A percentile compares a stretch with the other conserved stretches of the same genome.
Conservation (phyloP, 2,329 filamentous ascomycete genomes). For the Alternaria sp. region DNA sequence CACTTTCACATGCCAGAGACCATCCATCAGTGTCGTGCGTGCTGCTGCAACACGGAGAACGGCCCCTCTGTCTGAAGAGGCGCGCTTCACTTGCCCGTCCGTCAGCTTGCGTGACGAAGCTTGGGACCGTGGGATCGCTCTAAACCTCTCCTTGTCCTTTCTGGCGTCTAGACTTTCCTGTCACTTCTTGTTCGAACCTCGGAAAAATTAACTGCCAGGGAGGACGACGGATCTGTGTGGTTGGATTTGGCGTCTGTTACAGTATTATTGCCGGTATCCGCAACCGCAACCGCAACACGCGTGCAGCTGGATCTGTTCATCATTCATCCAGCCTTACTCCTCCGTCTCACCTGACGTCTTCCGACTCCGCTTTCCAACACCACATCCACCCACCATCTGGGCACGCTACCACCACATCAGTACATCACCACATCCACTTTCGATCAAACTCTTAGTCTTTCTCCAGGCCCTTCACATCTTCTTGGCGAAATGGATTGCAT, state of each 20-base stretch:
- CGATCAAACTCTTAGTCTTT: slow-evolving; percentile 2
- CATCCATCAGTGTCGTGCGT: slow-evolving; percentile 1
- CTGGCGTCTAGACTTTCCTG: neutral
- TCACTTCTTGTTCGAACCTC: neutral
- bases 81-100: slow-evolving; percentile 28
- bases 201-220: neutral
- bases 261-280: slow-evolving; percentile 12
- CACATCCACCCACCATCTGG: slow-evolving; percentile 1
- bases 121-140: slow-evolving; percentile 1
- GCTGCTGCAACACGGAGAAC: slow-evolving; percentile 19
- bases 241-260: neutral
- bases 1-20: slow-evolving; percentile 26
- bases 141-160: neutral
- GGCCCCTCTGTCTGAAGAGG: slow-evolving; percentile 22
- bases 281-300: slow-evolving; percentile 5
- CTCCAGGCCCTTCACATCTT: neutral
- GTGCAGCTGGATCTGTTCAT: slow-evolving; percentile 15
- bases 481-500: slow-evolving; percentile 24
- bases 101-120: slow-evolving; percentile 20
- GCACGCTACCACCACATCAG: slow-evolving; percentile 6
- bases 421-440: slow-evolving; percentile 4
- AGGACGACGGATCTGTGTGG: neutral
- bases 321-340: slow-evolving; percentile 7
- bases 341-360: slow-evolving; percentile 19
- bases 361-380: slow-evolving; percentile 22